These are phyloP conservation scores for Papiliotrema nemorosa DNA, from an alignment of 1,284 basidiomycete species.

Conservation along the genomic window DNA sequence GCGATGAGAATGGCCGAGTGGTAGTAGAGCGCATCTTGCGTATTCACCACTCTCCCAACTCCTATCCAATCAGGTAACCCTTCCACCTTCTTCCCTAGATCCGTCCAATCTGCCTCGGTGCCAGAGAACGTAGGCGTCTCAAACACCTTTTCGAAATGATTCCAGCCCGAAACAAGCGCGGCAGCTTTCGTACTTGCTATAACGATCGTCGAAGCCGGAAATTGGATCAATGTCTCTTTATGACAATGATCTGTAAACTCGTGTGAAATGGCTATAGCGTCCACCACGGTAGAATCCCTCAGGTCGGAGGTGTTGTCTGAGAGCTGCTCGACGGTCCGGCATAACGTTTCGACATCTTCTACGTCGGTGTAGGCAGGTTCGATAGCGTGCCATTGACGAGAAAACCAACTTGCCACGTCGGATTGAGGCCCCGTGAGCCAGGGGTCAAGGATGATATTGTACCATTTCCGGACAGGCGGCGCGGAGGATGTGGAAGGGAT, in stretches of 20 bases:
- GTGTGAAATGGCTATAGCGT: conserved; percentile 17
- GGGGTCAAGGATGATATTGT: conserved; percentile 20
- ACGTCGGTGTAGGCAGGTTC: conserved; percentile 15
- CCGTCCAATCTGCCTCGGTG: background rate
- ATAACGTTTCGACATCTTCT: conserved; percentile 15
- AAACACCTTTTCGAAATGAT: conserved; percentile 19
- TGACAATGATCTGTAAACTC: conserved; percentile 23
- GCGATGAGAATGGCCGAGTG: conserved; percentile 18
- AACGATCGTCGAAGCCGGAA: conserved; percentile 10
- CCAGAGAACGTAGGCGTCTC: conserved; percentile 16
- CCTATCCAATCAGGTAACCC: conserved; percentile 14
- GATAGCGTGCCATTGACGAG: conserved; percentile 19
- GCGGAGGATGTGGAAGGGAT: conserved; percentile 2
- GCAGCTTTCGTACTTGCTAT: conserved; percentile 25
- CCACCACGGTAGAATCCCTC: background rate
- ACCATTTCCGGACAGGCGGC: conserved; percentile 1
- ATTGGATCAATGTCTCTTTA: conserved; percentile 16
- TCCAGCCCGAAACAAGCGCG: conserved; percentile 16
- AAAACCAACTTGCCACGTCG: conserved; percentile 27
- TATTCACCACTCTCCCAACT: conserved; percentile 16
- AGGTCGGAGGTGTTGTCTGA: background rate
- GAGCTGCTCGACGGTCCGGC: conserved; percentile 10
- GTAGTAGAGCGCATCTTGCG: conserved; percentile 24
- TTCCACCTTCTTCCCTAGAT: background rate
- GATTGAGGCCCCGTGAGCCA: conserved; percentile 26